Evolutionary conservation across 768 basidiomycete species (phyloP).

Genomic region (Pleurotus giganteus): DNA sequence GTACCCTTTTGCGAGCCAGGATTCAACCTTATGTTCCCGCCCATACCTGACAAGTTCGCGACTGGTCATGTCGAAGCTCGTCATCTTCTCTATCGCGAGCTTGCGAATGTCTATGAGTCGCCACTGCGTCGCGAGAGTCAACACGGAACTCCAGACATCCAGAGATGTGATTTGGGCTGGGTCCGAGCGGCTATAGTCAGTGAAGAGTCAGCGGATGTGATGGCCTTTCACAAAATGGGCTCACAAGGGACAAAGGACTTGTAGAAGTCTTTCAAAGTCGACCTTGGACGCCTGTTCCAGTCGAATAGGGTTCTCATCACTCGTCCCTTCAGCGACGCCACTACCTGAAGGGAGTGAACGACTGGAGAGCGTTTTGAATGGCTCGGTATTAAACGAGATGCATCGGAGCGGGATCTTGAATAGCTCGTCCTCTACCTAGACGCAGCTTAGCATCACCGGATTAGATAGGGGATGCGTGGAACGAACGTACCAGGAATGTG

Average conservation of each 20-base stretch:
- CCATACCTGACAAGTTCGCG: not conserved
- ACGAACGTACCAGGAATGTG: no score
- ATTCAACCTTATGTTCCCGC: not conserved
- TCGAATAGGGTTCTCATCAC: conserved; percentile 6
- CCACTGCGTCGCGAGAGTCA: not conserved
- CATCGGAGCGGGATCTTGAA: conserved; percentile 18
- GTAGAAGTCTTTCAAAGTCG: conserved; percentile 11
- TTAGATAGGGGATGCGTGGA: no score
- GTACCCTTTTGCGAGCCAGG: not conserved
- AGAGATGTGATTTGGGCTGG: not conserved
- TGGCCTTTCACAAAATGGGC: no score
- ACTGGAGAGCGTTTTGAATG: conserved; percentile 1
- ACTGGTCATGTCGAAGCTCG: not conserved
- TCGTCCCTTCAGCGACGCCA: conserved; percentile 2
- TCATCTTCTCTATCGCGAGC: conserved; percentile 1
- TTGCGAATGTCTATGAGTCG: conserved; percentile 2
- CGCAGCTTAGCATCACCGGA: no score
- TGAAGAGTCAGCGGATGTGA: no score
- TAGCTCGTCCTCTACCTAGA: conserved; percentile 11
- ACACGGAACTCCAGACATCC: not conserved
- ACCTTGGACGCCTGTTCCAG: not conserved
- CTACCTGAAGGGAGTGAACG: not conserved
- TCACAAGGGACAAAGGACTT: conserved; percentile 24
- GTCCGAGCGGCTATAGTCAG: not conserved
- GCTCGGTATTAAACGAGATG: not conserved